phyloP scores from a whole-genome alignment of 2,329 filamentous ascomycete genomes.

The Setomelanomma holmii region DNA sequence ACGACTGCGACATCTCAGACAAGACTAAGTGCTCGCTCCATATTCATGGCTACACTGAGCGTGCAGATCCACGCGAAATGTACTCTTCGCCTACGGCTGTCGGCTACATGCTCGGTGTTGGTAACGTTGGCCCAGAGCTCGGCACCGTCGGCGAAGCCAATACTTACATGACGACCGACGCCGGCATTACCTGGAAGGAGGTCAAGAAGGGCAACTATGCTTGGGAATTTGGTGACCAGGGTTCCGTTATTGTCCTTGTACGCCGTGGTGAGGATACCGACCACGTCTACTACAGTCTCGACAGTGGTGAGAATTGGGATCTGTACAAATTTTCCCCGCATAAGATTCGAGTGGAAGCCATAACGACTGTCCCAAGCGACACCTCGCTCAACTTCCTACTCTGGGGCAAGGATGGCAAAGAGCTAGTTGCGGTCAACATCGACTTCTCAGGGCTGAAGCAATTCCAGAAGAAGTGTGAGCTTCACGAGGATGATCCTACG shows the following conservation, averaged over 20 bases:
- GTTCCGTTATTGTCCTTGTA: conserved; percentile 88
- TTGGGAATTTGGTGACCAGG: conserved; percentile 96
- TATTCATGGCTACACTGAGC: conserved; percentile 94
- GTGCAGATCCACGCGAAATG: conserved; percentile 79
- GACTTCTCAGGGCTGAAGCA: conserved; percentile 79
- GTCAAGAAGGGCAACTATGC: conserved; percentile 88
- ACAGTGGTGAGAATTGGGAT: conserved; percentile 82
- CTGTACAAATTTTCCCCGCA: conserved; percentile 74
- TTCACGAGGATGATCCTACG: conserved; percentile 67
- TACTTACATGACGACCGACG: conserved; percentile 90
- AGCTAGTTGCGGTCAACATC: conserved; percentile 78
- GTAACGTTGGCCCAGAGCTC: conserved; percentile 83
- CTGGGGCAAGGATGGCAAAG: conserved; percentile 71
- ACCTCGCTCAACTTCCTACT: conserved; percentile 90
- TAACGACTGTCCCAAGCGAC: conserved; percentile 88
- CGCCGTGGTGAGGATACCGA: conserved; percentile 73
- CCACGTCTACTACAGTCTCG: conserved; percentile 74
- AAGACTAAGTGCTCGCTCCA: conserved; percentile 80
- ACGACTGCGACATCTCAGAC: conserved; percentile 68
- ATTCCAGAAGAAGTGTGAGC: conserved; percentile 73
- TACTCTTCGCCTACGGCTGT: conserved; percentile 89
- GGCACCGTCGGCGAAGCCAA: conserved; percentile 73
- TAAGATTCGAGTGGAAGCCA: conserved; percentile 76
- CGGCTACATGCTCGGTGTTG: conserved; percentile 87
- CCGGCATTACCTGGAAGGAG: conserved; percentile 85